Conservation (phyloP, 164 flowering plant genomes). For the Vitis rotundifolia region DNA sequence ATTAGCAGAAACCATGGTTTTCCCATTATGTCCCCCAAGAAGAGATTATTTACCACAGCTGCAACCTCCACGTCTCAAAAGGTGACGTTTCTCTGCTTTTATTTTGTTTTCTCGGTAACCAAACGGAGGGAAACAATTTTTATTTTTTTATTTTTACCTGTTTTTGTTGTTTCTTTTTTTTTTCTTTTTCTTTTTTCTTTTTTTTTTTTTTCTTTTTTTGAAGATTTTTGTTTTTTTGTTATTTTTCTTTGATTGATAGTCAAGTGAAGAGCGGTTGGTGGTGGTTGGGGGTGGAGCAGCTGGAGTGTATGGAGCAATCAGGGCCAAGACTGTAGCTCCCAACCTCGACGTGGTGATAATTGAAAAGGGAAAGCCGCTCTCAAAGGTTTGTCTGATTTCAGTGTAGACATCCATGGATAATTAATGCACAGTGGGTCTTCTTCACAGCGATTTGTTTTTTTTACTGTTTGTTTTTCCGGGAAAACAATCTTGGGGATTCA, state of each 20-base stretch:
- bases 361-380: slow-evolving; percentile 82
- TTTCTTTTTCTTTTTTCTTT: slow-evolving; percentile 18
- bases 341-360: slow-evolving; percentile 68
- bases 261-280: slow-evolving; percentile 55
- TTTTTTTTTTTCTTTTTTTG: background rate
- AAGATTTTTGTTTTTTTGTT: background rate
- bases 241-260: slow-evolving; percentile 15
- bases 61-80: slow-evolving; percentile 19
- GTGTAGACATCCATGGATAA: too few relatives aligned
- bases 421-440: too few relatives aligned
- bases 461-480: background rate
- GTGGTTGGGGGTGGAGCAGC: slow-evolving; percentile 92
- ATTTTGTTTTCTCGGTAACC: background rate
- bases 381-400: slow-evolving; percentile 59
- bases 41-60: slow-evolving; percentile 13
- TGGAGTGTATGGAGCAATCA: slow-evolving; percentile 78
- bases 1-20: slow-evolving; percentile 2
- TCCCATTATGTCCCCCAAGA: slow-evolving; percentile 6
- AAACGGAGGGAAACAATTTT: too few relatives aligned
- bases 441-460: too few relatives aligned
- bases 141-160: background rate
- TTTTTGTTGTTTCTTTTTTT: background rate
- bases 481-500: background rate
- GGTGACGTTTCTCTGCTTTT: slow-evolving; percentile 13
- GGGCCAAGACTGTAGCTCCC: slow-evolving; percentile 74